A percentile compares a stretch with the other conserved stretches of the same genome.
Evolutionary conservation across 2,329 filamentous ascomycete species (phyloP).

Genomic region (Aspergillus piperis): DNA sequence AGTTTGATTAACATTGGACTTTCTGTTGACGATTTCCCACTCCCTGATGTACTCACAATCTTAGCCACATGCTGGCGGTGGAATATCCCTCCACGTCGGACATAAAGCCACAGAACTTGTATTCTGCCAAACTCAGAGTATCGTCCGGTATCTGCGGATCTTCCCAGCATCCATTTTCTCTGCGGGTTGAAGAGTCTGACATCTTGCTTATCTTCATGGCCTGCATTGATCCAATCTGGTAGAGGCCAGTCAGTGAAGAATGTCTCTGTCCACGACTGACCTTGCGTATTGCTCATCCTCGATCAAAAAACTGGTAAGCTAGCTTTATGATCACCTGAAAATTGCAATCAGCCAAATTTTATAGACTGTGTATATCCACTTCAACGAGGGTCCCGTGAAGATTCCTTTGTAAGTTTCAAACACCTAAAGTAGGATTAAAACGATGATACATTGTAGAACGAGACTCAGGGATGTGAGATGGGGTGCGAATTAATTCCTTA

Average conservation of each 20-base stretch:
- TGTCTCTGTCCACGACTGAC: not conserved
- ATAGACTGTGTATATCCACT: no score
- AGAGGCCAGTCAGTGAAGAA: not conserved
- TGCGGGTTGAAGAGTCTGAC: not conserved
- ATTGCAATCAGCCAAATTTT: no score
- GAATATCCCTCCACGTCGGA: not conserved
- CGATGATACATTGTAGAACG: no score
- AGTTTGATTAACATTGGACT: not conserved
- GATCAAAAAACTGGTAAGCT: no score
- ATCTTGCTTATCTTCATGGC: not conserved
- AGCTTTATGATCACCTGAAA: no score
- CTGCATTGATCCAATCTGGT: not conserved
- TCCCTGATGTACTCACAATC: not conserved
- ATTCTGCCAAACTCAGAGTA: not conserved
- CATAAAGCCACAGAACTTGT: not conserved
- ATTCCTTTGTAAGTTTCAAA: no score
- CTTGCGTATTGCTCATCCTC: not conserved
- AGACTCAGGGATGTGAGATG: no score
- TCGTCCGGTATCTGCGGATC: not conserved
- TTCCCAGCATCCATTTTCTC: not conserved
- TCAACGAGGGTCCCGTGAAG: no score
- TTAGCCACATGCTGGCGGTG: not conserved
- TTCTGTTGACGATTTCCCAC: not conserved
- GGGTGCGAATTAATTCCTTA: no score
- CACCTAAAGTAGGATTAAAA: no score